Evolutionary conservation across 2,329 filamentous ascomycete genomes (phyloP), one percentile per base, ranked within the genome.

Genomic region (Fusarium chaquense): DNA sequence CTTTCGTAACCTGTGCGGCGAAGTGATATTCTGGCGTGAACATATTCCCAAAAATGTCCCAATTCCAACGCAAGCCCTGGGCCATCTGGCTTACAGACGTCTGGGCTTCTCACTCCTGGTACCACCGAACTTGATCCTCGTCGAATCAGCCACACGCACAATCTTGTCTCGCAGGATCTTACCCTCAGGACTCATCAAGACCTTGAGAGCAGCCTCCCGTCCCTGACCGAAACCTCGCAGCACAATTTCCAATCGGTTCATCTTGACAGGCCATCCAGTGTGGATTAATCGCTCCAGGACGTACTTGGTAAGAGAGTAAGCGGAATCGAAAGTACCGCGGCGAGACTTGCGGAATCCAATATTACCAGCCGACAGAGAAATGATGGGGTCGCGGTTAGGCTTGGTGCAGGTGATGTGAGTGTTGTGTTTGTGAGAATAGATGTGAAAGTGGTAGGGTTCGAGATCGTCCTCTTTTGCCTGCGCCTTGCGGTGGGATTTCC

Each of bases 111-210:
- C 88, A 83, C 93, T 95, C 81, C 94, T 92, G 40, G 92, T 93
- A 77, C 96, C 97, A 82, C 94, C 96, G 85, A 98, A 97, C 85
- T 99, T 99, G 80, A 98, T 81, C 76, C 91, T 91, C 58, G 95
- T 98, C 41, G 89, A 86, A 82, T 99, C 96, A 33, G 92, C 90
- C 65, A 99, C 91, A 73, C 90, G 90, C 43, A 89, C 84, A 71
- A 99, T 92, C 83, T 92, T 89, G 33, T 86, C 83, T 72, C 93
- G 88, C 71, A 98, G 81, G 74, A 89, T 79, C 77, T 88, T 90
- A 60, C 96, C 96, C 79, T 99, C 95, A 24, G 86, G 90, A 36
- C 95, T 94, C 80, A 99, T 82, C 62, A 99, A 82, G 8, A 94
- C 92, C 86, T 98, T 99, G 57, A 90, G 90, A 55, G 94, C 91